A percentile compares a stretch with the other conserved stretches of the same genome.
These are phyloP conservation scores for Gracilaria gracilis DNA, from an alignment of 23 red algal species.

Conservation along the genomic window DNA sequence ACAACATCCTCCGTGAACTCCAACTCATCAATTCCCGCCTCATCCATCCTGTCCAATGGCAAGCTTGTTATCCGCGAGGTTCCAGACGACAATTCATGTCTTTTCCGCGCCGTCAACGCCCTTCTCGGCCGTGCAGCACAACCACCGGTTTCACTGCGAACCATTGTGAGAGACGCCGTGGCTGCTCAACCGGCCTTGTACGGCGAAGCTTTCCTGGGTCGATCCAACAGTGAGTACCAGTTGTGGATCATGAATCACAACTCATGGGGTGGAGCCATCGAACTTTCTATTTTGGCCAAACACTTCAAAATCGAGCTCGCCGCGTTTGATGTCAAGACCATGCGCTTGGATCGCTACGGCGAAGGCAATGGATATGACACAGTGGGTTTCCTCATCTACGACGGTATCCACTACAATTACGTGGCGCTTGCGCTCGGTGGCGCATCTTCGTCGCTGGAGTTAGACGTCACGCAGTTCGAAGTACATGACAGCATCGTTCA, in stretches of 20 bases:
- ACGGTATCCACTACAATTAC: conserved; percentile 99
- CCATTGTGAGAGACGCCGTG: conserved; percentile 64
- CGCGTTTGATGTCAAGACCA: conserved; percentile 88
- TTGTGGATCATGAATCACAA: conserved; percentile 84
- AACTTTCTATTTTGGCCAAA: conserved; percentile 77
- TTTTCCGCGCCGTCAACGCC: conserved; percentile 83
- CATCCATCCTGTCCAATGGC: conserved; percentile 57
- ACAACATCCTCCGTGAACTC: neutral
- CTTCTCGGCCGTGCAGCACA: conserved; percentile 33
- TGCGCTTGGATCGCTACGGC: conserved; percentile 87
- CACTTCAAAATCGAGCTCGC: conserved; percentile 85
- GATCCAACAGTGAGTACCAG: conserved; percentile 71
- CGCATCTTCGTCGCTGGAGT: neutral
- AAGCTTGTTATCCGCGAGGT: conserved; percentile 73
- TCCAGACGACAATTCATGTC: conserved; percentile 98
- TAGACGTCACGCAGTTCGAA: conserved; percentile 82
- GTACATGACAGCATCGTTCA: conserved; percentile 46
- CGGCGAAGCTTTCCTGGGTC: conserved; percentile 71
- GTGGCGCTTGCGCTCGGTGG: conserved; percentile 63
- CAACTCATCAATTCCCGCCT: neutral
- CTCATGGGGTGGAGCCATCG: conserved; percentile 98
- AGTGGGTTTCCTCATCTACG: conserved; percentile 85
- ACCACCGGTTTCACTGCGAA: conserved; percentile 46
- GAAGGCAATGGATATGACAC: conserved; percentile 69
- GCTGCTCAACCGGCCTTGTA: conserved; percentile 69